These are phyloP conservation scores for Nakazawaea ernobii DNA, from an alignment of 805 yeast species.

Conservation along the genomic window DNA sequence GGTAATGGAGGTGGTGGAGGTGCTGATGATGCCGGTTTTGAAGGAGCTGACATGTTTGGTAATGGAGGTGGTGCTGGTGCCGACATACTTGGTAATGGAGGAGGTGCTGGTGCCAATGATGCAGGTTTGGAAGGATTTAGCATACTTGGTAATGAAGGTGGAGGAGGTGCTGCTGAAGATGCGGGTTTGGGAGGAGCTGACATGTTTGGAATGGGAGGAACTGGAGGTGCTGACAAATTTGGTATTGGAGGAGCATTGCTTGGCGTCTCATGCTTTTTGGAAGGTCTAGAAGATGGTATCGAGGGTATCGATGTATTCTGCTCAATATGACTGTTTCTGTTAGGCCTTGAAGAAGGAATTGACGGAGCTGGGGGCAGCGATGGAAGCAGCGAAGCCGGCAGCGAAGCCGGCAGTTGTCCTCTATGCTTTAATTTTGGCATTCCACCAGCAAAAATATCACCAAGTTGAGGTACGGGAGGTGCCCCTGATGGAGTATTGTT, in stretches of 20 bases:
- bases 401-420: slow-evolving; percentile 32
- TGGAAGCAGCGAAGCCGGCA: too few species aligned
- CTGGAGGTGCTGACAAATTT: slow-evolving; percentile 16
- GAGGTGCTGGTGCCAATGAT: slow-evolving; percentile 6
- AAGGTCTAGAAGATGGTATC: slow-evolving; percentile 11
- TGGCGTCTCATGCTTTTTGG: slow-evolving; percentile 15
- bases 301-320: slow-evolving; percentile 11
- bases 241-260: slow-evolving; percentile 12
- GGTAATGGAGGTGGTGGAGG: slow-evolving; percentile 17
- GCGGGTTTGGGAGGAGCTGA: slow-evolving; percentile 4
- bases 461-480: slow-evolving; percentile 45
- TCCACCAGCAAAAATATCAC: slow-evolving; percentile 73
- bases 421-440: slow-evolving; percentile 63
- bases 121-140: slow-evolving; percentile 10
- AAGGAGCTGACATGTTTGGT: slow-evolving; percentile 2
- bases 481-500: slow-evolving; percentile 18
- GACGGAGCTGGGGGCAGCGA: slow-evolving; percentile 6
- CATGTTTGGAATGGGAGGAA: slow-evolving; percentile 12
- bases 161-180: slow-evolving; percentile 12
- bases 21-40: background rate
- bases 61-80: slow-evolving; percentile 15
- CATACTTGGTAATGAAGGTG: slow-evolving; percentile 12
- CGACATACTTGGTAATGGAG: slow-evolving; percentile 15
- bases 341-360: slow-evolving; percentile 16
- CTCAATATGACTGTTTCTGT: slow-evolving; percentile 19